Evolutionary conservation across 768 basidiomycete genomes (phyloP).

Genomic region (Pleurotus salmoneostramineus): DNA sequence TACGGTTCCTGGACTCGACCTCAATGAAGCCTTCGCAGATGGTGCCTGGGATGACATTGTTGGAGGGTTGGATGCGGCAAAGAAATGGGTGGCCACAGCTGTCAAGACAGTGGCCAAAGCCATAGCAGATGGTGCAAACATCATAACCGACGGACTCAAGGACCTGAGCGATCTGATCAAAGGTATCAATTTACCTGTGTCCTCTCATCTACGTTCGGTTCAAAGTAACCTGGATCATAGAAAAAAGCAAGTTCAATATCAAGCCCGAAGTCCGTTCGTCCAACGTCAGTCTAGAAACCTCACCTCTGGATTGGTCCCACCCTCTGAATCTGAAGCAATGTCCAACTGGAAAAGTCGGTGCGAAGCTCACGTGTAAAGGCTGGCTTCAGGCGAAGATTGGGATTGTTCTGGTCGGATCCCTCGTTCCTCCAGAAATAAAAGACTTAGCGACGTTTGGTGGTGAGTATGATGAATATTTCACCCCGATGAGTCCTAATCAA

Average conservation of each 20-base stretch:
- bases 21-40: not conserved
- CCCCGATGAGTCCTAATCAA: not conserved
- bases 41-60: not conserved
- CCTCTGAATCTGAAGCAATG: not conserved
- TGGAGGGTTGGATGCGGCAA: not conserved
- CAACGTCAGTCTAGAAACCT: too few relatives aligned
- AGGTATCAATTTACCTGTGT: too few relatives aligned
- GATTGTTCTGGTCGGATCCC: not conserved
- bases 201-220: too few relatives aligned
- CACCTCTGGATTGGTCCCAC: too few relatives aligned
- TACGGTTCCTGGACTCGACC: not conserved
- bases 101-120: not conserved
- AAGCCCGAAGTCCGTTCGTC: too few relatives aligned
- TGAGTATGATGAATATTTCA: not conserved
- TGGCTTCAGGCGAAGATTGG: not conserved
- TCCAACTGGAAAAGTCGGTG: not conserved
- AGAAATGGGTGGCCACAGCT: not conserved
- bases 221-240: too few relatives aligned
- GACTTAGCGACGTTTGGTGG: not conserved
- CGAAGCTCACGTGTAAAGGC: not conserved
- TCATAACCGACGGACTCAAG: not conserved
- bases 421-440: not conserved
- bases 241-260: too few relatives aligned
- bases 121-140: not conserved
- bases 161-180: too few relatives aligned